These are phyloP conservation scores for Sicyos edulis DNA, from an alignment of 306 rosid genomes.

Conservation along the genomic window DNA sequence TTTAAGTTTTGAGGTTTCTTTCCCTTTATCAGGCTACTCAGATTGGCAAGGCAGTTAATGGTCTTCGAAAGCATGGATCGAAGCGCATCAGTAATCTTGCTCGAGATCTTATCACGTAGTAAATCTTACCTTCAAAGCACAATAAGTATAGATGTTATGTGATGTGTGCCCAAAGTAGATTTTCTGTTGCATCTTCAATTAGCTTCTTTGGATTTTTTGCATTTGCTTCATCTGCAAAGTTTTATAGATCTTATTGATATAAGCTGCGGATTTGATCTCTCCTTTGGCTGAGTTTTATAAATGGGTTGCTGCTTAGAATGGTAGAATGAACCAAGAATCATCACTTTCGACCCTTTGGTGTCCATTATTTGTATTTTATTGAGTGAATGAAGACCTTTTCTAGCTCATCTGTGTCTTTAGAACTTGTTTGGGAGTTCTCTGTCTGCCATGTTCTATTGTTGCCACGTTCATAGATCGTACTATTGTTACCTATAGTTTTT, in stretches of 20 bases:
- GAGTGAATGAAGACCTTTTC: not conserved
- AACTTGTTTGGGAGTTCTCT: not conserved
- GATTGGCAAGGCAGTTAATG: conserved; percentile 80
- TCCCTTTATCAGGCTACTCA: conserved; percentile 65
- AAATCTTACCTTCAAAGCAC: conserved; percentile 1
- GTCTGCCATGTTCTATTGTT: conserved; percentile 5
- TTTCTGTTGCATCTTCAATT: not conserved
- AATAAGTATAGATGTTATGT: conserved; percentile 18
- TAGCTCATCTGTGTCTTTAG: not conserved
- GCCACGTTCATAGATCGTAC: too few species aligned
- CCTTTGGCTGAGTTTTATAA: not conserved
- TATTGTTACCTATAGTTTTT: not conserved
- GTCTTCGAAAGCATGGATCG: conserved; percentile 61
- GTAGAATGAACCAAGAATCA: not conserved
- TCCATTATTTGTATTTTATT: too few species aligned
- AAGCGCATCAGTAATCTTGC: conserved; percentile 51
- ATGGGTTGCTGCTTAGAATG: not conserved
- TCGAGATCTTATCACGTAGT: conserved; percentile 59
- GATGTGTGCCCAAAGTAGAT: not conserved
- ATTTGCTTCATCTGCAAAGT: not conserved
- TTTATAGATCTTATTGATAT: not conserved
- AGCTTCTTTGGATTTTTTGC: not conserved
- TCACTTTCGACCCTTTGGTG: not conserved
- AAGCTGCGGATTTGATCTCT: not conserved
- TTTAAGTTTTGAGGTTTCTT: not conserved